Evolutionary conservation across 345 rosid genomes (phyloP).

Genomic region (Eucalyptus victrix): DNA sequence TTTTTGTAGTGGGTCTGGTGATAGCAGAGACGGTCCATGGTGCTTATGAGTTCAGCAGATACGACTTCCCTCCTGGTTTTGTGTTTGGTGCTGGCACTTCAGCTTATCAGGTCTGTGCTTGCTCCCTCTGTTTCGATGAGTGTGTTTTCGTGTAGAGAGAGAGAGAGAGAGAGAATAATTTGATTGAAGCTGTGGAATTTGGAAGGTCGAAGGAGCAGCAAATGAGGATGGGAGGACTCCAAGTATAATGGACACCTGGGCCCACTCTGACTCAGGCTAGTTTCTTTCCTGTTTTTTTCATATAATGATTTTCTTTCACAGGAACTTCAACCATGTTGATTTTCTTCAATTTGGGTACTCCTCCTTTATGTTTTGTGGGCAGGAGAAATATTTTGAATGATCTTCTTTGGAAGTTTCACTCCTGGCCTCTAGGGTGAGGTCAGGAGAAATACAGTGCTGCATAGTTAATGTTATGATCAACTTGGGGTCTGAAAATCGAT

Average conservation of each 20-base stretch:
- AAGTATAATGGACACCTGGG: conserved; percentile 28
- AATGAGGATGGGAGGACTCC: conserved; percentile 33
- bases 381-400: neutral
- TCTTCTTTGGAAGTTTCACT: neutral
- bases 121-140: neutral
- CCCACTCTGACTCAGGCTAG: conserved; percentile 9
- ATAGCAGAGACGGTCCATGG: neutral
- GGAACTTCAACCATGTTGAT: neutral
- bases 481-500: neutral
- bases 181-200: neutral
- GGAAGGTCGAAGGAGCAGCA: conserved; percentile 40
- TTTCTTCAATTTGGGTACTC: neutral
- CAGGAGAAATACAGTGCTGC: neutral
- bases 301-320: neutral
- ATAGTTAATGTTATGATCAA: neutral
- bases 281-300: neutral
- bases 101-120: conserved; percentile 9
- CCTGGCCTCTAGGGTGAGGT: neutral
- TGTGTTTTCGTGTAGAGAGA: neutral
- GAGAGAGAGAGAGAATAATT: neutral
- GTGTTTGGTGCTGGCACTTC: conserved; percentile 11
- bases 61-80: conserved; percentile 8
- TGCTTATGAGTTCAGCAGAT: neutral
- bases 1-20: neutral
- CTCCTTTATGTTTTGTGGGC: neutral